A percentile compares a stretch with the other conserved stretches of the same genome.
phyloP scores from a whole-genome alignment of 257 asterid species.

The Paulownia fortunei region DNA sequence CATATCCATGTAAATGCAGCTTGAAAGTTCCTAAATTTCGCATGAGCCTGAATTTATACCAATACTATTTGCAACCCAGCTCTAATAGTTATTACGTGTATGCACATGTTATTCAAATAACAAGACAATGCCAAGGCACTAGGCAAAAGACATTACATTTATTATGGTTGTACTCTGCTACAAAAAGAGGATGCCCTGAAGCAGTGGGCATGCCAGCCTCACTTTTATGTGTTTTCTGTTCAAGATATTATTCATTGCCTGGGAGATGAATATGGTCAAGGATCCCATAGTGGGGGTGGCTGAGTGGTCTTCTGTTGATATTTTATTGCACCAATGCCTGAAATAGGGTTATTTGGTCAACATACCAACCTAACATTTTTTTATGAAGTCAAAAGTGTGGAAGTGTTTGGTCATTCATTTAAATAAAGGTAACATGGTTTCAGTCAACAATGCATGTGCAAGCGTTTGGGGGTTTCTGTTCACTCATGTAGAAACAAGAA shows the following conservation, averaged over 20 bases:
- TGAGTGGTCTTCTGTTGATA: constrained; percentile 31
- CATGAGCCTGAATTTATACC: too few species aligned
- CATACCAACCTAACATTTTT: constrained; percentile 51
- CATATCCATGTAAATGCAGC: background rate
- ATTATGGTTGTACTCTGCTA: constrained; percentile 23
- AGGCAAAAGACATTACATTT: constrained; percentile 20
- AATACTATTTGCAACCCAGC: background rate
- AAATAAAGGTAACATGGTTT: constrained; percentile 59
- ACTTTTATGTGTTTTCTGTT: constrained; percentile 33
- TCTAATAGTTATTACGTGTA: background rate
- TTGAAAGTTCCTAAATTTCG: background rate
- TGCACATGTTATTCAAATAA: constrained; percentile 1
- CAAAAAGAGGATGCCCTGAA: constrained; percentile 31
- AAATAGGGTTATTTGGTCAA: constrained; percentile 55
- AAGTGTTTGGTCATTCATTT: constrained; percentile 56
- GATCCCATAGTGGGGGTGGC: constrained; percentile 19
- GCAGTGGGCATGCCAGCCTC: constrained; percentile 36
- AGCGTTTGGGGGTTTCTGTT: constrained; percentile 39
- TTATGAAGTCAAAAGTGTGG: constrained; percentile 54
- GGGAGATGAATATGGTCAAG: constrained; percentile 31
- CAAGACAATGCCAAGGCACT: background rate
- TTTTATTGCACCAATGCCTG: constrained; percentile 33
- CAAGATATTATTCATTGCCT: constrained; percentile 31
- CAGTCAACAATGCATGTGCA: constrained; percentile 80
- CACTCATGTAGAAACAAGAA: constrained; percentile 37